Conservation (phyloP, 1,139 yeast species). For the Yamadazyma aaseri region DNA sequence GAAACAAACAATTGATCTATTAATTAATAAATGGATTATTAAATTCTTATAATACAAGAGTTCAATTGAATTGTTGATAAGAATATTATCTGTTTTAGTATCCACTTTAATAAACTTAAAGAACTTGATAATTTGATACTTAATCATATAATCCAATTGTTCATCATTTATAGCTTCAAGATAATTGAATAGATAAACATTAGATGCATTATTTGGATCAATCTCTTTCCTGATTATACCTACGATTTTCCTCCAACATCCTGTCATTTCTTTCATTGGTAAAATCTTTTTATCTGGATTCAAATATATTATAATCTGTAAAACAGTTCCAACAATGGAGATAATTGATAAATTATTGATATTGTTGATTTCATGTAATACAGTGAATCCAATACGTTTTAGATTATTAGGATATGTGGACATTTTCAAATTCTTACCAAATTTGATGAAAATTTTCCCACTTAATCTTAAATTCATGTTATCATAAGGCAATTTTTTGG, state of each 20-base stretch:
- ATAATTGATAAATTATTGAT: slow-evolving; percentile 37
- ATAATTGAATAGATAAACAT: slow-evolving; percentile 11
- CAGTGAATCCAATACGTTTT: slow-evolving; percentile 42
- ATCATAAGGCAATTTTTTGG: slow-evolving; percentile 11
- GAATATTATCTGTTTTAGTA: slow-evolving; percentile 24
- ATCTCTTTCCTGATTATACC: slow-evolving; percentile 9
- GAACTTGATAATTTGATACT: slow-evolving; percentile 31
- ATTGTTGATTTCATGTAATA: slow-evolving; percentile 42
- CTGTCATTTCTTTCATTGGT: slow-evolving; percentile 23
- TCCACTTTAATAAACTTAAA: slow-evolving; percentile 36
- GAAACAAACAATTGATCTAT: slow-evolving; percentile 35
- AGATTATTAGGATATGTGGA: slow-evolving; percentile 24
- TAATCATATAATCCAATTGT: slow-evolving; percentile 23
- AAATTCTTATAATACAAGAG: slow-evolving; percentile 46
- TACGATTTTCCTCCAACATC: slow-evolving; percentile 25
- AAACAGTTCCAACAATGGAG: slow-evolving; percentile 38
- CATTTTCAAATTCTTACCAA: slow-evolving; percentile 35
- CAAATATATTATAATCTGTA: slow-evolving; percentile 32
- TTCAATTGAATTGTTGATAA: slow-evolving; percentile 38
- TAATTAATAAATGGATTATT: slow-evolving; percentile 40
- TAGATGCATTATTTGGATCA: slow-evolving; percentile 13
- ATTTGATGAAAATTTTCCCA: slow-evolving; percentile 41
- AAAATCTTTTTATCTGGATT: slow-evolving; percentile 16
- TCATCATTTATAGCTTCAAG: slow-evolving; percentile 16
- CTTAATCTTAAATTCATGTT: slow-evolving; percentile 19